Evolutionary conservation across 768 basidiomycete species (phyloP).

Genomic region (Coprinopsis cinerea): DNA sequence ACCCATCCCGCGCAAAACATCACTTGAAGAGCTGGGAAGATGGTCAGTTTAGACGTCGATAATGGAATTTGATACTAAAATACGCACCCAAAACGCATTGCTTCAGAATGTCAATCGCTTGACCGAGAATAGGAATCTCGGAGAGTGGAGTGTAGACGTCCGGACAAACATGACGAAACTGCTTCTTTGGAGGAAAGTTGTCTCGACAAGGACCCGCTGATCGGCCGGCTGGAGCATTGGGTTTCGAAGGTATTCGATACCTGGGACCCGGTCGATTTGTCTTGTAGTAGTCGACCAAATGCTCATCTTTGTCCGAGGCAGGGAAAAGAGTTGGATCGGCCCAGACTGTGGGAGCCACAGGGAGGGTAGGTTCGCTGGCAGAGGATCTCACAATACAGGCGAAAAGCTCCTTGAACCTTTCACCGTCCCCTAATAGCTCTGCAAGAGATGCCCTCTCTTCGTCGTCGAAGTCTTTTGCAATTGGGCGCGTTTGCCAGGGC

Average conservation of each 20-base stretch:
- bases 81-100: background rate
- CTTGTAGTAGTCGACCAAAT: no score
- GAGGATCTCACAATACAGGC: no score
- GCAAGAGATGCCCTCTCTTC: background rate
- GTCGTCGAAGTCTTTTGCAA: background rate
- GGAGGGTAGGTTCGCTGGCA: no score
- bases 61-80: background rate
- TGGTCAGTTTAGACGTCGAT: background rate
- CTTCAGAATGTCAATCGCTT: background rate
- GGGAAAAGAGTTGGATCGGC: no score
- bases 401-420: no score
- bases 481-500: background rate
- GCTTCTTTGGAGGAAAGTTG: background rate
- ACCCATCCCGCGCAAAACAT: conserved; percentile 9
- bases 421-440: no score
- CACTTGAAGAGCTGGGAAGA: conserved; percentile 3
- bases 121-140: background rate
- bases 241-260: background rate
- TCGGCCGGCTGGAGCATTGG: background rate
- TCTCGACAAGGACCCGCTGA: background rate
- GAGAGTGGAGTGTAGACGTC: background rate
- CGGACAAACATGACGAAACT: background rate
- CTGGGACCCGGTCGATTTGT: background rate
- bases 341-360: no score
- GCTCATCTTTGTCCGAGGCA: no score